phyloP scores from a whole-genome alignment of 1,139 yeast species.

The Candida neerlandica region DNA sequence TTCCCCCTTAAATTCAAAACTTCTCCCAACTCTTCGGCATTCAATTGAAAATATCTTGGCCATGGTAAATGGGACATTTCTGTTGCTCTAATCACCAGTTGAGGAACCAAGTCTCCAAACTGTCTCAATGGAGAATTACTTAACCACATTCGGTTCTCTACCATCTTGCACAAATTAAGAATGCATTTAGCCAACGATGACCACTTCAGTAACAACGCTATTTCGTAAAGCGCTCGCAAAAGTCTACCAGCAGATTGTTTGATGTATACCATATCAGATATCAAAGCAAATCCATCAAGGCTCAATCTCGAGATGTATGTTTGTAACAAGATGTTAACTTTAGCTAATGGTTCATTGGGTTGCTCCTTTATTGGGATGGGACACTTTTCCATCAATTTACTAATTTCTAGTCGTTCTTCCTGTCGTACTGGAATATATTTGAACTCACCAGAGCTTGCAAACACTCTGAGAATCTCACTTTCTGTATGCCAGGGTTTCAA shows the following conservation, averaged over 20 bases:
- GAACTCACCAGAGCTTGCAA: constrained; percentile 85
- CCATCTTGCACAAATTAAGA: constrained; percentile 74
- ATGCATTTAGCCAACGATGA: constrained; percentile 60
- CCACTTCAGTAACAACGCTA: constrained; percentile 74
- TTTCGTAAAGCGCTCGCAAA: constrained; percentile 81
- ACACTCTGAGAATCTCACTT: constrained; percentile 75
- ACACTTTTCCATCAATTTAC: constrained; percentile 67
- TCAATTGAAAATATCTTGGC: constrained; percentile 70
- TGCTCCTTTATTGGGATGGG: constrained; percentile 86
- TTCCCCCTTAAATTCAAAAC: constrained; percentile 72
- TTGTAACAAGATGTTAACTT: constrained; percentile 79
- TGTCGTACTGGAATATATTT: constrained; percentile 79
- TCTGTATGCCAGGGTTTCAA: constrained; percentile 67
- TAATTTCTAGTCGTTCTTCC: constrained; percentile 82
- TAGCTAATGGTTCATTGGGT: constrained; percentile 72
- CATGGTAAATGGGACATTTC: constrained; percentile 87
- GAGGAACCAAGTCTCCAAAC: constrained; percentile 64
- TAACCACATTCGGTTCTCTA: constrained; percentile 81
- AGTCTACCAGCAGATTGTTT: constrained; percentile 94
- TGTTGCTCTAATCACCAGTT: constrained; percentile 67
- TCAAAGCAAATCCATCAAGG: constrained; percentile 86
- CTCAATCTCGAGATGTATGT: constrained; percentile 76
- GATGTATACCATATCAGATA: constrained; percentile 91
- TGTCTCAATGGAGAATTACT: constrained; percentile 88
- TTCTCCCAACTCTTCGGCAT: constrained; percentile 77